Evolutionary conservation across 2,329 filamentous ascomycete species (phyloP).

Genomic region (Magnaporthales sp.): DNA sequence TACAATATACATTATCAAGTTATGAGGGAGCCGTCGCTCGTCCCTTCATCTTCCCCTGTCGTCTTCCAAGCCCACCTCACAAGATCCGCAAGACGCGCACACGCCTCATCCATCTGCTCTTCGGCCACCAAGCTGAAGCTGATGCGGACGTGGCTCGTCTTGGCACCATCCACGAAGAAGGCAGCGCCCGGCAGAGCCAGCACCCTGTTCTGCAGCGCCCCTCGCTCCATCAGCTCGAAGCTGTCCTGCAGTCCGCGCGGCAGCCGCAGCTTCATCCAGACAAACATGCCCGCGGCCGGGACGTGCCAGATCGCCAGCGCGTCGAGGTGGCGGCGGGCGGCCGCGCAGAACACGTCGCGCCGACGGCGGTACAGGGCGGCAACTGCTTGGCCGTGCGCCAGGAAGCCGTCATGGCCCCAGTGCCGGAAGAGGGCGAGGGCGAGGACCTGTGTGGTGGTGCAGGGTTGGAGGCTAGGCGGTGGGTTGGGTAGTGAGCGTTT

Average conservation of each 20-base stretch:
- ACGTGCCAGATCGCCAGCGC: background rate
- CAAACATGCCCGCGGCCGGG: background rate
- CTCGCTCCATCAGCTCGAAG: background rate
- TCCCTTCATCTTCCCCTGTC: background rate
- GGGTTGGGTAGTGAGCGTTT: background rate
- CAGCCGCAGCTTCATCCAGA: background rate
- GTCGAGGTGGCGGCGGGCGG: background rate
- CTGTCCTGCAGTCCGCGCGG: background rate
- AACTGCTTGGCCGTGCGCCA: background rate
- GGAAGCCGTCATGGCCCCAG: slow-evolving; percentile 3
- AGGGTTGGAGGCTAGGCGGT: background rate
- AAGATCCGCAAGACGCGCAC: background rate
- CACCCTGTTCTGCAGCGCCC: background rate
- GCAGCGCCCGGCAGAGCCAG: background rate
- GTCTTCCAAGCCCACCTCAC: background rate
- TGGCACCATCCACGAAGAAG: background rate
- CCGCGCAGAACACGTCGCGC: background rate
- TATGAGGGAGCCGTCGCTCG: background rate
- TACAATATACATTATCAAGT: background rate
- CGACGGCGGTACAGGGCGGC: background rate
- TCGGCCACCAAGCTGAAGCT: background rate
- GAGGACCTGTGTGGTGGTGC: slow-evolving; percentile 1
- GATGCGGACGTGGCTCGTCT: background rate
- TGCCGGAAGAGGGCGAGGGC: slow-evolving; percentile 1
- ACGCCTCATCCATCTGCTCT: background rate